Percentiles rank a stretch among this genome's conserved stretches.
Conservation (phyloP, 352 stramenopile genomes). For the Lagenidium giganteum region DNA sequence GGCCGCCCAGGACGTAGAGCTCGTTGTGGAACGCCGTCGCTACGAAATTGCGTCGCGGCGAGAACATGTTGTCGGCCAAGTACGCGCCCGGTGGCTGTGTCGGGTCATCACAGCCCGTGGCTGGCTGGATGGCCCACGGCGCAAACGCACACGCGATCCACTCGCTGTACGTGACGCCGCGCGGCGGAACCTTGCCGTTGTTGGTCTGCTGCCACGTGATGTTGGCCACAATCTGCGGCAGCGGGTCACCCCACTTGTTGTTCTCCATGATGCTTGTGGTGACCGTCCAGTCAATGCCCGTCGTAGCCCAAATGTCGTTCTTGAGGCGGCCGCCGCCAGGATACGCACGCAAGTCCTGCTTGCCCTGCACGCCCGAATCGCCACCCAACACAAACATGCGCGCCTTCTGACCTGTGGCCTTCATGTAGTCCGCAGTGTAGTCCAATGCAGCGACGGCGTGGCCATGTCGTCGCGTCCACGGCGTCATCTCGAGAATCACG, state of each 20-base stretch:
- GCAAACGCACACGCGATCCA: slow-evolving; percentile 63
- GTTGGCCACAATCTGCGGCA: slow-evolving; percentile 66
- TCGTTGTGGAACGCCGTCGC: slow-evolving; percentile 53
- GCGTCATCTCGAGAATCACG: slow-evolving; percentile 38
- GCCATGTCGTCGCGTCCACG: slow-evolving; percentile 59
- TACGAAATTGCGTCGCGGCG: slow-evolving; percentile 61
- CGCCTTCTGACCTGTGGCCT: slow-evolving; percentile 34
- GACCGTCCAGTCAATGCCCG: slow-evolving; percentile 45
- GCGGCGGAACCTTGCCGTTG: slow-evolving; percentile 53
- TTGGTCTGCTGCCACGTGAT: slow-evolving; percentile 72
- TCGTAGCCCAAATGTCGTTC: slow-evolving; percentile 77
- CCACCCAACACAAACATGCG: slow-evolving; percentile 68
- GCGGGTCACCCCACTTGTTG: slow-evolving; percentile 62
- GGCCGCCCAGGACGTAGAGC: slow-evolving; percentile 54
- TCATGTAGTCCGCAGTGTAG: slow-evolving; percentile 42
- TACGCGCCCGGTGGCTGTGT: slow-evolving; percentile 56
- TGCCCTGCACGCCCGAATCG: slow-evolving; percentile 61
- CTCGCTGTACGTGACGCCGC: slow-evolving; percentile 46
- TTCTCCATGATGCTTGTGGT: slow-evolving; percentile 54
- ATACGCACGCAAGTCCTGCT: slow-evolving; percentile 67
- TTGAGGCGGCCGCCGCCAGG: slow-evolving; percentile 50
- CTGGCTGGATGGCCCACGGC: slow-evolving; percentile 40
- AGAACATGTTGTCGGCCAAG: slow-evolving; percentile 76
- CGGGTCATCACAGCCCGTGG: slow-evolving; percentile 48
- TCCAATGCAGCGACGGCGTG: slow-evolving; percentile 57